Evolutionary conservation across 1,284 basidiomycete species (phyloP).

Genomic region (Coniophora puteana): DNA sequence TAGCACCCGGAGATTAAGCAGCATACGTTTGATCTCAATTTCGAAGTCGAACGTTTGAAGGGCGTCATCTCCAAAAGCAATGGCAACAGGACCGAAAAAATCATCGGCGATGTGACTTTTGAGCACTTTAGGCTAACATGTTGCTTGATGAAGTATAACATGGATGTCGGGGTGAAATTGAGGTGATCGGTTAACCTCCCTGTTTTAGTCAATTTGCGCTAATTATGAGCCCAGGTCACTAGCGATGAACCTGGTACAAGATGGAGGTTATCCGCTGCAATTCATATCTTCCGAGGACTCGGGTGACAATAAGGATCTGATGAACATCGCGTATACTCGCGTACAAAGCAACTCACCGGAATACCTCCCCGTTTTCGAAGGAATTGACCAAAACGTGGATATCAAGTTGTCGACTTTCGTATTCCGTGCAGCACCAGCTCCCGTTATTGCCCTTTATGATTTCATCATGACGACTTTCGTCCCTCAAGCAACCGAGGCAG

Average conservation of each 20-base stretch:
- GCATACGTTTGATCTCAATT: slow-evolving; percentile 85
- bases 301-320: slow-evolving; percentile 62
- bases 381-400: slow-evolving; percentile 87
- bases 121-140: slow-evolving; percentile 80
- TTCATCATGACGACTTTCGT: slow-evolving; percentile 98
- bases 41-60: slow-evolving; percentile 86
- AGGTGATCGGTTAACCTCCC: slow-evolving; percentile 46
- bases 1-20: slow-evolving; percentile 69
- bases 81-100: slow-evolving; percentile 58
- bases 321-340: slow-evolving; percentile 81
- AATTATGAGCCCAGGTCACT: slow-evolving; percentile 46
- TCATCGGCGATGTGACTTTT: slow-evolving; percentile 79
- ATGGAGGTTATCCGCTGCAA: slow-evolving; percentile 52
- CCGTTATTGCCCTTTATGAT: slow-evolving; percentile 90
- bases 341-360: slow-evolving; percentile 88
- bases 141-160: slow-evolving; percentile 77
- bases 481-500: slow-evolving; percentile 33
- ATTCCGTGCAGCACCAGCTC: slow-evolving; percentile 88
- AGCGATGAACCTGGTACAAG: slow-evolving; percentile 69
- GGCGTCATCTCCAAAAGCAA: slow-evolving; percentile 78
- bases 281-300: slow-evolving; percentile 75
- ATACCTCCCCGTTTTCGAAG: slow-evolving; percentile 79
- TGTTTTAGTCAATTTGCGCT: slow-evolving; percentile 4
- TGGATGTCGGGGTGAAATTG: slow-evolving; percentile 85
- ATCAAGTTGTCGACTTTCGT: slow-evolving; percentile 92